Percentiles rank a stretch among this genome's conserved stretches.
Conservation (phyloP, 23 red algal species). For the Gracilariopsis chorda region DNA sequence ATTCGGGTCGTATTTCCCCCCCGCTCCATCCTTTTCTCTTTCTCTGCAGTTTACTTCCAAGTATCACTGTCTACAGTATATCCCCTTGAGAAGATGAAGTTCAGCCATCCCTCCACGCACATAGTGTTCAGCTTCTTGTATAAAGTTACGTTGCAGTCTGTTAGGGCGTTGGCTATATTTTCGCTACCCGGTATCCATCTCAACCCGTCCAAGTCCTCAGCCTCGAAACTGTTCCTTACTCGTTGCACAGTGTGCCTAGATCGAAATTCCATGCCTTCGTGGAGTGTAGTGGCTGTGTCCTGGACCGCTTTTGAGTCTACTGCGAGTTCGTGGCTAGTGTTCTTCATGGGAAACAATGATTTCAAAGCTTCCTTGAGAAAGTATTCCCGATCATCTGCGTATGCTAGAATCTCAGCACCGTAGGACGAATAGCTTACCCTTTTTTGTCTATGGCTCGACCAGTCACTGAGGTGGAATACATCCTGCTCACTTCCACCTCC, state of each 20-base stretch:
- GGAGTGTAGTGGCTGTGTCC: conserved; percentile 1
- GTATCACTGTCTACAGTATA: too few species aligned
- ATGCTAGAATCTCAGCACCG: neutral
- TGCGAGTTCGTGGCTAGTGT: neutral
- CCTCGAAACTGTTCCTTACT: conserved; percentile 1
- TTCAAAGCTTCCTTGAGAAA: neutral
- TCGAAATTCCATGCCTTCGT: neutral
- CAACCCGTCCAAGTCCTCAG: neutral
- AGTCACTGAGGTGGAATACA: neutral
- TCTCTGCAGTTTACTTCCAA: too few species aligned
- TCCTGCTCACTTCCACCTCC: neutral
- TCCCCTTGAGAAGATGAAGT: too few species aligned
- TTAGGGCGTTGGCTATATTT: neutral
- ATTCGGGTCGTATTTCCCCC: too few species aligned
- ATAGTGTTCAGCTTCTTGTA: too few species aligned
- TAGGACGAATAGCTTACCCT: neutral
- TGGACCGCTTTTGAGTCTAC: neutral
- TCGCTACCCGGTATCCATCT: neutral
- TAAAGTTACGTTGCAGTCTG: neutral
- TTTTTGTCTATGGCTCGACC: neutral
- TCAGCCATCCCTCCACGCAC: too few species aligned
- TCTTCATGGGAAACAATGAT: neutral
- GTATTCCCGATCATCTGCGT: neutral
- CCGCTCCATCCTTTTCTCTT: too few species aligned
- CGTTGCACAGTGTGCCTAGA: neutral